phyloP scores from a whole-genome alignment of 208 protist species.

The Trypanosoma rangeli region DNA sequence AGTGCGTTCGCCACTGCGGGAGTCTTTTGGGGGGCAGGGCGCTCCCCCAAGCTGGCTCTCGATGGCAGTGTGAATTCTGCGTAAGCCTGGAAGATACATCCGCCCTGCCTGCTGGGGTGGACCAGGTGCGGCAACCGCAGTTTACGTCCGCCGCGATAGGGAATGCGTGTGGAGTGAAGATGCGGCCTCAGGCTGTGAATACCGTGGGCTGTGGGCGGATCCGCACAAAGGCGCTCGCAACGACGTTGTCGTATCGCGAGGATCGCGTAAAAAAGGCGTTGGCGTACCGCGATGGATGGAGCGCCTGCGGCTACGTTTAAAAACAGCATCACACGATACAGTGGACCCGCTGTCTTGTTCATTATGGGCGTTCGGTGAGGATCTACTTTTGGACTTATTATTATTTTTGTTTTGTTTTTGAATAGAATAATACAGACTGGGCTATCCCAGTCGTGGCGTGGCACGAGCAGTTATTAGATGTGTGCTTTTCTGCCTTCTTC shows the following conservation, averaged over 20 bases:
- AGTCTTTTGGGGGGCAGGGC: not conserved
- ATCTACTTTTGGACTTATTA: not conserved
- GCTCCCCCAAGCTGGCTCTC: not conserved
- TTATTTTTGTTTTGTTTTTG: slow-evolving; percentile 7
- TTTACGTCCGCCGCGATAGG: slow-evolving; percentile 16
- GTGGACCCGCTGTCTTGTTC: not conserved
- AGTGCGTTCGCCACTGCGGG: not conserved
- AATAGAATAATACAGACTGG: no score
- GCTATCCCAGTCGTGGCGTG: no score
- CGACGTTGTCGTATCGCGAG: slow-evolving; percentile 23
- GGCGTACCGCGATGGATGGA: slow-evolving; percentile 29
- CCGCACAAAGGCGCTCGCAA: slow-evolving; percentile 14
- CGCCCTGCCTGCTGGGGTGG: not conserved
- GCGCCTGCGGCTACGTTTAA: not conserved
- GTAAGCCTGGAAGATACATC: slow-evolving; percentile 5
- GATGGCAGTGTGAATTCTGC: slow-evolving; percentile 22
- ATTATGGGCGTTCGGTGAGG: not conserved
- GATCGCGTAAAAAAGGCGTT: slow-evolving; percentile 25
- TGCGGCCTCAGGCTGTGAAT: slow-evolving; percentile 15
- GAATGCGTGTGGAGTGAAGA: slow-evolving; percentile 28
- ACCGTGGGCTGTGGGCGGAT: slow-evolving; percentile 23
- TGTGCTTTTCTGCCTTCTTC: no score
- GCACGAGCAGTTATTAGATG: no score
- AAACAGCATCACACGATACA: not conserved
- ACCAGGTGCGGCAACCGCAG: slow-evolving; percentile 6